phyloP scores from a whole-genome alignment of 768 basidiomycete species.

The Podaxis pistillaris region DNA sequence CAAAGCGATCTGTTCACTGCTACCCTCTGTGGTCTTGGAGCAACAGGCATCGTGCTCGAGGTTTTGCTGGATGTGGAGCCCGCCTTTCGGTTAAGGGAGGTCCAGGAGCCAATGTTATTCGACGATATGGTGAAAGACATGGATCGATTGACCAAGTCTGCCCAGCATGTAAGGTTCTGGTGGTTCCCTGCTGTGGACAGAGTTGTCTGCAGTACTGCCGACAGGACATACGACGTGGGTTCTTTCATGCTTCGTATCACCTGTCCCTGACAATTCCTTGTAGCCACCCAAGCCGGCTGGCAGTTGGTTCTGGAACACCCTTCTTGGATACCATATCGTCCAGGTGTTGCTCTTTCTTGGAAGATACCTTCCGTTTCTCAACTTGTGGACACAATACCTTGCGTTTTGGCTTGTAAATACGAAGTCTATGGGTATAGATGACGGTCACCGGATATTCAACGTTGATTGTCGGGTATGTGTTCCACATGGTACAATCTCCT shows the following conservation, averaged over 20 bases:
- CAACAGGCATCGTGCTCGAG: conserved; percentile 83
- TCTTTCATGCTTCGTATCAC: conserved; percentile 10
- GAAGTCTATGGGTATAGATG: conserved; percentile 63
- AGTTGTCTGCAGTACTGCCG: conserved; percentile 69
- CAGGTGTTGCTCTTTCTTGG: conserved; percentile 83
- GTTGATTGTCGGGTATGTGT: conserved; percentile 83
- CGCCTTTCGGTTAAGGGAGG: conserved; percentile 78
- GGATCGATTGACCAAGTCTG: conserved; percentile 54
- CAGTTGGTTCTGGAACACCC: conserved; percentile 67
- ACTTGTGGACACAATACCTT: conserved; percentile 60
- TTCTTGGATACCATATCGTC: conserved; percentile 78
- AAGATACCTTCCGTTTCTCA: conserved; percentile 60
- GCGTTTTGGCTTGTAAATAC: conserved; percentile 65
- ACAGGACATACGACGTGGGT: conserved; percentile 75
- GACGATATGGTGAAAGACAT: conserved; percentile 57
- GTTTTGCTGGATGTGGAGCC: conserved; percentile 78
- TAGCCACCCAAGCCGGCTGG: conserved; percentile 52
- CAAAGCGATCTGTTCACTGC: conserved; percentile 81
- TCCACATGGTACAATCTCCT: neutral
- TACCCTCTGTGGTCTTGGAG: conserved; percentile 86
- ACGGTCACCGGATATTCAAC: conserved; percentile 85
- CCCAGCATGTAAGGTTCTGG: conserved; percentile 91
- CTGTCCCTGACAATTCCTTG: neutral
- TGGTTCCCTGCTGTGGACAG: conserved; percentile 86
- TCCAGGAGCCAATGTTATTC: conserved; percentile 60